These are phyloP conservation scores for Debaryomyces castellii DNA, from an alignment of 805 yeast genomes.

Conservation along the genomic window DNA sequence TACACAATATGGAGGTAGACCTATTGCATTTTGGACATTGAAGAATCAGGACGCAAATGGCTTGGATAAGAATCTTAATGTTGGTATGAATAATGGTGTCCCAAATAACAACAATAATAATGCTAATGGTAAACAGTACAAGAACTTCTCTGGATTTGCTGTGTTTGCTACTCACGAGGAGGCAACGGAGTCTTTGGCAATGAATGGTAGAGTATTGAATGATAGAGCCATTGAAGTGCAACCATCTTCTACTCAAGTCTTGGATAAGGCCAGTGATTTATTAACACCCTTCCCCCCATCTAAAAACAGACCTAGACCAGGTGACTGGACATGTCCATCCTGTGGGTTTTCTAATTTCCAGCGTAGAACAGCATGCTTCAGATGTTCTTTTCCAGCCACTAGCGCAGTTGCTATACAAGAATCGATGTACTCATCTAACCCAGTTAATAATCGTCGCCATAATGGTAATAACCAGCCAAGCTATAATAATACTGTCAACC, in stretches of 20 bases:
- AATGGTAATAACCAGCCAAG: slow-evolving; percentile 6
- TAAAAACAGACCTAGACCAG: slow-evolving; percentile 87
- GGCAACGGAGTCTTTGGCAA: slow-evolving; percentile 71
- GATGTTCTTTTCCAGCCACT: slow-evolving; percentile 86
- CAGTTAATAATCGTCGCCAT: slow-evolving; percentile 9
- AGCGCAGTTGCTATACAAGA: slow-evolving; percentile 70
- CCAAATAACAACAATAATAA: slow-evolving; percentile 1
- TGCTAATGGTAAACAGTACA: slow-evolving; percentile 37
- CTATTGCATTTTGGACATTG: slow-evolving; percentile 87
- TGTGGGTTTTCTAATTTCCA: slow-evolving; percentile 96
- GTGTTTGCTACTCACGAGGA: slow-evolving; percentile 84
- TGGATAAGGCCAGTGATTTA: slow-evolving; percentile 81
- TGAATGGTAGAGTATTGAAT: slow-evolving; percentile 76
- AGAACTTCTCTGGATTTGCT: slow-evolving; percentile 70
- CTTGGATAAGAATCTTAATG: slow-evolving; percentile 7
- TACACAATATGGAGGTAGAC: slow-evolving; percentile 80
- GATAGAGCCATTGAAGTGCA: slow-evolving; percentile 81
- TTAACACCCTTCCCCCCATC: slow-evolving; percentile 83
- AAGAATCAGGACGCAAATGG: slow-evolving; percentile 46
- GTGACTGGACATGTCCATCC: slow-evolving; percentile 97
- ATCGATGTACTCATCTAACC: slow-evolving; percentile 40
- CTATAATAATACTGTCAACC: slow-evolving; percentile 2
- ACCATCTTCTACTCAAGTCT: slow-evolving; percentile 75
- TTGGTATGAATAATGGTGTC: neutral
- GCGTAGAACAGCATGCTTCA: slow-evolving; percentile 88